Evolutionary conservation across 495 filamentous ascomycete species (phyloP).

Genomic region (Jackrogersella multiformis): DNA sequence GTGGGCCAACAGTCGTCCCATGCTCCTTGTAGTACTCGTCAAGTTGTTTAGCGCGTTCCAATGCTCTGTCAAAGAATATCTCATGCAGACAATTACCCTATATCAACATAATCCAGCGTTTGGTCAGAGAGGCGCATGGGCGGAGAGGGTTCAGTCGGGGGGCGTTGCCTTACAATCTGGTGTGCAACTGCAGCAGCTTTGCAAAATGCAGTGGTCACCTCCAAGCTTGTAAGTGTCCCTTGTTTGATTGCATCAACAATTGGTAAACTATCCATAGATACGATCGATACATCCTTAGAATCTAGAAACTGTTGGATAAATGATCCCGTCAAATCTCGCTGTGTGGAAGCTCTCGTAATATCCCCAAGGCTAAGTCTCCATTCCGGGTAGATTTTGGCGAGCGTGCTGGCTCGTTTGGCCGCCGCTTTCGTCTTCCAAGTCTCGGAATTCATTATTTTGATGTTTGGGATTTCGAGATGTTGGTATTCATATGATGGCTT

Average conservation of each 20-base stretch:
- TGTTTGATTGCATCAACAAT: conserved; percentile 37
- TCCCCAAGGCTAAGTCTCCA: conserved; percentile 43
- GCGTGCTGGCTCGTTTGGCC: conserved; percentile 33
- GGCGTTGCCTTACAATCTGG: conserved; percentile 57
- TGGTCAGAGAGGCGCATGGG: not conserved
- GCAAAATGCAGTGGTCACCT: conserved; percentile 54
- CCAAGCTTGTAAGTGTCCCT: conserved; percentile 42
- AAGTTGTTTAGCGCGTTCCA: conserved; percentile 65
- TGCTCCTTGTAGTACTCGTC: conserved; percentile 61
- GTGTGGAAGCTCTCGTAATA: conserved; percentile 23
- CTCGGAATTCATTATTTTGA: not conserved
- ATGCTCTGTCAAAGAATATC: conserved; percentile 69
- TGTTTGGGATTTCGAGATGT: not conserved
- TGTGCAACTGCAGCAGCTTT: conserved; percentile 68
- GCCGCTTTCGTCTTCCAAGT: conserved; percentile 42
- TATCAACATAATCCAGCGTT: conserved; percentile 11
- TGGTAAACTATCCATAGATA: conserved; percentile 24
- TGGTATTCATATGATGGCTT: not conserved
- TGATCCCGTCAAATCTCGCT: conserved; percentile 43
- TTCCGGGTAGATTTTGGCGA: conserved; percentile 38
- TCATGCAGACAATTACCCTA: conserved; percentile 69
- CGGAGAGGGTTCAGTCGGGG: not conserved
- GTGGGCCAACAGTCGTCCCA: conserved; percentile 63
- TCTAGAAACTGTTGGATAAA: conserved; percentile 49
- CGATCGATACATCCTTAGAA: conserved; percentile 26